Percentiles rank a stretch among this genome's conserved stretches.
These are phyloP conservation scores for Pseudogymnoascus sp. DNA, from an alignment of 2,329 filamentous ascomycete species.

Conservation along the genomic window DNA sequence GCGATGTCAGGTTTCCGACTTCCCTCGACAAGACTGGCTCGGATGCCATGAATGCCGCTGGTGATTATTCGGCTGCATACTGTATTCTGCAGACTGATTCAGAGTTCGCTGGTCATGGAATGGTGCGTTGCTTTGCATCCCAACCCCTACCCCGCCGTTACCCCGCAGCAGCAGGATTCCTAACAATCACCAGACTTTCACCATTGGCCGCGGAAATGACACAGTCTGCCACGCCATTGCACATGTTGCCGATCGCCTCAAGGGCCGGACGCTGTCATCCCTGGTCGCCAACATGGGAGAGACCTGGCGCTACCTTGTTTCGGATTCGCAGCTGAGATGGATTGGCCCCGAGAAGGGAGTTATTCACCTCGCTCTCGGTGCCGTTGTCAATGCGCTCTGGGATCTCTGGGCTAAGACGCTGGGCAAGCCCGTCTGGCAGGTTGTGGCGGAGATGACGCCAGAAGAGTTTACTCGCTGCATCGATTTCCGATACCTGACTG, in stretches of 20 bases:
- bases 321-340: constrained; percentile 81
- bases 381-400: constrained; percentile 84
- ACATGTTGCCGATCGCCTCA: constrained; percentile 65
- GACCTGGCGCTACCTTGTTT: constrained; percentile 85
- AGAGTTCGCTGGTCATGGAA: constrained; percentile 63
- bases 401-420: constrained; percentile 83
- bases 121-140: constrained; percentile 42
- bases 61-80: constrained; percentile 91
- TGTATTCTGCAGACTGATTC: constrained; percentile 82
- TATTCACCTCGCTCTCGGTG: constrained; percentile 78
- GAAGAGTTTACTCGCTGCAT: constrained; percentile 79
- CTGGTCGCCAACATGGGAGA: constrained; percentile 73
- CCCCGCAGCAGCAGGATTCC: not conserved
- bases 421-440: constrained; percentile 77
- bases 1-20: constrained; percentile 77
- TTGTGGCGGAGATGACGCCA: constrained; percentile 80
- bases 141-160: not conserved
- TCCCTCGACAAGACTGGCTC: constrained; percentile 94
- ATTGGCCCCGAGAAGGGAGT: constrained; percentile 89
- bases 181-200: constrained; percentile 45
- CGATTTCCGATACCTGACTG: constrained; percentile 87
- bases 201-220: constrained; percentile 81
- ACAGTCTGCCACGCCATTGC: constrained; percentile 77
- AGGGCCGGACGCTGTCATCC: constrained; percentile 64
- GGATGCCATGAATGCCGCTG: constrained; percentile 92